Conservation (phyloP, 495 filamentous ascomycete species). For the Podospora bellae-mahoneyi region DNA sequence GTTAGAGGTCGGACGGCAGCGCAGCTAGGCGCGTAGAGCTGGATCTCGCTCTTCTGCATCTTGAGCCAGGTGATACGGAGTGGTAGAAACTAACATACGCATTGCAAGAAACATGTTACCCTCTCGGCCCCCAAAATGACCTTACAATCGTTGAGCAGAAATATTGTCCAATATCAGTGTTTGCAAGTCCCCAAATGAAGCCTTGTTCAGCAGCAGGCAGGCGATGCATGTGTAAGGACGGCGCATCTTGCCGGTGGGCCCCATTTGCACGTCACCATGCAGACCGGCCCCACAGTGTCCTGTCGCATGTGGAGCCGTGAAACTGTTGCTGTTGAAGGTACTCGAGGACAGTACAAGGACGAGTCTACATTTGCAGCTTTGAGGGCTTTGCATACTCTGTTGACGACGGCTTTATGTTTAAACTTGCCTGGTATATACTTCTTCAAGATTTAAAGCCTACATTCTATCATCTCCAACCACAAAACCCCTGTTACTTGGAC, state of each 20-base stretch:
- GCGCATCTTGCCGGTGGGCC: background rate
- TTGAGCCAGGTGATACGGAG: background rate
- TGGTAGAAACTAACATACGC: background rate
- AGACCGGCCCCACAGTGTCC: background rate
- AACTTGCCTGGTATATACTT: background rate
- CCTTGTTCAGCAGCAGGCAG: background rate
- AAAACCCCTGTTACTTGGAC: background rate
- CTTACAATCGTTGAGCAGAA: background rate
- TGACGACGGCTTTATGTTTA: background rate
- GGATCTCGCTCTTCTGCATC: too few species aligned
- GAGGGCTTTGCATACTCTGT: background rate
- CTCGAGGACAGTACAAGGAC: background rate
- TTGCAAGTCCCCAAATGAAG: background rate
- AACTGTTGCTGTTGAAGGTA: background rate
- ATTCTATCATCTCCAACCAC: background rate
- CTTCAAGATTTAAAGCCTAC: background rate
- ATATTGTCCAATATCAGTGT: too few species aligned
- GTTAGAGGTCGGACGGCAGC: background rate
- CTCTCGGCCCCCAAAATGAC: background rate
- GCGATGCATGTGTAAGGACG: background rate
- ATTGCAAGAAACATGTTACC: background rate
- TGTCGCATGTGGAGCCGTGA: background rate
- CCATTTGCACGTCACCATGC: slow-evolving; percentile 1
- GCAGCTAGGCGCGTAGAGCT: background rate
- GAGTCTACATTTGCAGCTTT: background rate